Evolutionary conservation across 768 basidiomycete genomes (phyloP), one percentile per base, ranked within the genome.

Genomic region (Panaeolus papilionaceus): DNA sequence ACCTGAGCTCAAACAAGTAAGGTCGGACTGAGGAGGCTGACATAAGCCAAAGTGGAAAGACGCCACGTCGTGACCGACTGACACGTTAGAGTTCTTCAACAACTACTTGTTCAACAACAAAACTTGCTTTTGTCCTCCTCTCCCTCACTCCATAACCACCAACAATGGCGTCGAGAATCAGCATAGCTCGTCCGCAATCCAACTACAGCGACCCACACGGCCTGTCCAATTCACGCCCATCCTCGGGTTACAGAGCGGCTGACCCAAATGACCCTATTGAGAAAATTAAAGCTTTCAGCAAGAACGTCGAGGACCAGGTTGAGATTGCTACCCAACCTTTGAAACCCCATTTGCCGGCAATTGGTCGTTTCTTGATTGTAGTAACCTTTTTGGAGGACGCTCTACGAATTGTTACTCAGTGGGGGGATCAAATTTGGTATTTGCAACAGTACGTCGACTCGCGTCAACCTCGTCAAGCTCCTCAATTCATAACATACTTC

Each of bases 331-430:
- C 95, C 8, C 92, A 98, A 76, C 98, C 98, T 20, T 84, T 99
- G 80, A 91, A 91, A 77, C 98, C 98, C 64, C 90, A 96, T 78
- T 85, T 99, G 73, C 98, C 98, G 47, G 91, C 94, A 65, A 90
- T 98, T 78, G 97, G 96, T 67, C 89, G 98, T 73, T 99, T 98
- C 81, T 80, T 99, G 67, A 99, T 99, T 79, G 95, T 99, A 64
- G 95, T 98, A 47, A 99, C 98, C 10, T 99, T 99, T 82, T 83
- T 96, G 79, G 98, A 99, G 84, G 98, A 99, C 76, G 94, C 98
- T 9, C 79, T 97, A 74, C 84, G 98, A 70, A 99, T 99, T 75
- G 64, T 94, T 68, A 94, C 95, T 2, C 97, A 99, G 78, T 99
- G 96, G 95, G 78, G 88, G 61, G 98, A 99, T 82, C 98, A 99